Conservation (phyloP, 345 rosid genomes). For the Reutealis trisperma region DNA sequence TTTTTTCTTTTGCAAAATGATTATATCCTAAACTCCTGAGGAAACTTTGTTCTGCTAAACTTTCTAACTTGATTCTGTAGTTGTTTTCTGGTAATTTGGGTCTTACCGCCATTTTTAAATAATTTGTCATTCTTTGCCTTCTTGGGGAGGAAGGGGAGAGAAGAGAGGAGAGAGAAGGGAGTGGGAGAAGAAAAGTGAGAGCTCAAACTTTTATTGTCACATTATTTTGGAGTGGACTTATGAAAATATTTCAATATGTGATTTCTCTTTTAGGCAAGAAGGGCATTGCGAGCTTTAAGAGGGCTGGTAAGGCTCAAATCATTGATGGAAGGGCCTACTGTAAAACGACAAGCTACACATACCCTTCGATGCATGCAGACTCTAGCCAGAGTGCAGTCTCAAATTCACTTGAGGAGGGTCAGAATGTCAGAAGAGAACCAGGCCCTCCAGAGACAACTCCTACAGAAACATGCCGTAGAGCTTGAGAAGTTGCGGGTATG, state of each 20-base stretch:
- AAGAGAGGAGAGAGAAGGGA: neutral
- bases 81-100: neutral
- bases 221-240: neutral
- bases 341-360: conserved; percentile 76
- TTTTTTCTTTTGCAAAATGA: neutral
- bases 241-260: conserved; percentile 8
- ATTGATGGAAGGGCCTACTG: conserved; percentile 80
- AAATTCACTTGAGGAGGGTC: conserved; percentile 72
- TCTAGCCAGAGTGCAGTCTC: conserved; percentile 83
- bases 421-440: conserved; percentile 92
- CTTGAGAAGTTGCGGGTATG: conserved; percentile 66
- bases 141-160: neutral
- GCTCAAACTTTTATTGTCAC: neutral
- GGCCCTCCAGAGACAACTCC: conserved; percentile 82
- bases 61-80: conserved; percentile 3
- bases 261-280: conserved; percentile 58
- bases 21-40: neutral
- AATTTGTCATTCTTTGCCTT: neutral
- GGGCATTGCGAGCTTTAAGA: conserved; percentile 78
- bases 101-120: neutral
- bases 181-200: neutral
- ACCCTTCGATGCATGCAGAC: conserved; percentile 90
- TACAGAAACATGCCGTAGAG: conserved; percentile 90
- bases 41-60: neutral
- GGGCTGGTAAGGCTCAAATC: conserved; percentile 81